phyloP scores from a whole-genome alignment of 352 stramenopile species.

The Globisporangium camurandrum region DNA sequence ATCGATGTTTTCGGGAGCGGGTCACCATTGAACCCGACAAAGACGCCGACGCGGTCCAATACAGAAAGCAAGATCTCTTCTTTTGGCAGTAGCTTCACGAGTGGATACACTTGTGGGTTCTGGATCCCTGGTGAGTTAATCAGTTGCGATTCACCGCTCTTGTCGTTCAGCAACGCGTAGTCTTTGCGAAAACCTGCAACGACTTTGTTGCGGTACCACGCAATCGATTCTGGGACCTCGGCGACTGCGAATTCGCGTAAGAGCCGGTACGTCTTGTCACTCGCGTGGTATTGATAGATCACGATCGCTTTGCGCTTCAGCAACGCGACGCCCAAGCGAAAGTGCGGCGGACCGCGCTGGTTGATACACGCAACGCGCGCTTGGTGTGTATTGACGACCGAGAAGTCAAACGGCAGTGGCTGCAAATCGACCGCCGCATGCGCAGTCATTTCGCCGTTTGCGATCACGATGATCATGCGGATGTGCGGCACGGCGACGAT shows the following conservation, averaged over 20 bases:
- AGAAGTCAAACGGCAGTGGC: conserved; percentile 73
- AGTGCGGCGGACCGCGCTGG: conserved; percentile 76
- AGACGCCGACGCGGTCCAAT: conserved; percentile 79
- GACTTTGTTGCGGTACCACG: conserved; percentile 87
- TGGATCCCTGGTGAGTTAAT: conserved; percentile 70
- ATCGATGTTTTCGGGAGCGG: conserved; percentile 74
- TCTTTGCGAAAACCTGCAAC: conserved; percentile 68
- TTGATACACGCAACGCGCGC: conserved; percentile 76
- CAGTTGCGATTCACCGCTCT: conserved; percentile 56
- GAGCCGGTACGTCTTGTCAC: conserved; percentile 73
- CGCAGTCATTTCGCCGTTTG: conserved; percentile 63
- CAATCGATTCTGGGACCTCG: conserved; percentile 69
- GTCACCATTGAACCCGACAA: conserved; percentile 75
- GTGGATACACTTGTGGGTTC: conserved; percentile 52
- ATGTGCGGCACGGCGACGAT: conserved; percentile 81
- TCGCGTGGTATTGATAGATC: conserved; percentile 81
- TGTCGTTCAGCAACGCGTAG: conserved; percentile 81
- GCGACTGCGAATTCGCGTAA: conserved; percentile 70
- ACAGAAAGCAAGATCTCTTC: conserved; percentile 78
- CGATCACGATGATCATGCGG: conserved; percentile 78
- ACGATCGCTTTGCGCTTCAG: conserved; percentile 55
- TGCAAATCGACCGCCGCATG: conserved; percentile 78
- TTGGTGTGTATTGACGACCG: conserved; percentile 60
- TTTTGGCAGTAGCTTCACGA: conserved; percentile 80
- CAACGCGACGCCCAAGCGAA: conserved; percentile 65